These are phyloP conservation scores for Fusarium acutatum DNA, from an alignment of 2,329 filamentous ascomycete species.

Conservation along the genomic window DNA sequence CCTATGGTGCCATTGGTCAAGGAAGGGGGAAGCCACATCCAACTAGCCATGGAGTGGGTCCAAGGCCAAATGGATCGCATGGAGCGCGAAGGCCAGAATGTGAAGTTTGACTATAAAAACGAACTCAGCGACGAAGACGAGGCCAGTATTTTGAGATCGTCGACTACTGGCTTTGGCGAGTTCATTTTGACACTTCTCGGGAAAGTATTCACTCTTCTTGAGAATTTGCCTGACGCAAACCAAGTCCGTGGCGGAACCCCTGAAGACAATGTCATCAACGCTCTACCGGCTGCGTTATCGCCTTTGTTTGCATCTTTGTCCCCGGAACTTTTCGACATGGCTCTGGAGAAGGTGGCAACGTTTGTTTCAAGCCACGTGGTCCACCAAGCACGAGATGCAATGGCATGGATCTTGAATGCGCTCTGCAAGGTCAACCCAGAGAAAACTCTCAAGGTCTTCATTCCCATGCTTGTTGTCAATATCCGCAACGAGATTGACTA, in stretches of 20 bases:
- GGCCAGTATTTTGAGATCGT: conserved; percentile 87
- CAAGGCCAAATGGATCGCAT: conserved; percentile 93
- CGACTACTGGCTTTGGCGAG: conserved; percentile 91
- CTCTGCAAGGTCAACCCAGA: conserved; percentile 95
- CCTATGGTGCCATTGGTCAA: conserved; percentile 79
- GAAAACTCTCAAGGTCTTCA: conserved; percentile 88
- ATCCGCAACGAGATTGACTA: conserved; percentile 97
- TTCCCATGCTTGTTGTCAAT: conserved; percentile 88
- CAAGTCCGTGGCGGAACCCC: conserved; percentile 89
- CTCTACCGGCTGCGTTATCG: conserved; percentile 87
- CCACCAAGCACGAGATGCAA: conserved; percentile 94
- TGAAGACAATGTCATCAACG: conserved; percentile 97
- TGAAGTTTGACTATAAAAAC: conserved; percentile 84
- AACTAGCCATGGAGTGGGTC: conserved; percentile 91
- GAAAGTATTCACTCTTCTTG: conserved; percentile 92
- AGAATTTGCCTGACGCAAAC: conserved; percentile 92
- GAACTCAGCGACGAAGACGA: conserved; percentile 89
- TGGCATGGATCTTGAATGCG: conserved; percentile 98
- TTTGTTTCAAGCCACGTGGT: conserved; percentile 96
- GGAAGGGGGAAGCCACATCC: conserved; percentile 67
- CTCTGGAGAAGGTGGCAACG: conserved; percentile 87
- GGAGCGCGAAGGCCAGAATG: conserved; percentile 84
- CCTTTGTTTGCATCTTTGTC: conserved; percentile 91
- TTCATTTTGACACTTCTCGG: conserved; percentile 91
- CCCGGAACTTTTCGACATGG: conserved; percentile 91